Evolutionary conservation across 78 protist species (phyloP).

Genomic region (Tieghemostelium lacteum): DNA sequence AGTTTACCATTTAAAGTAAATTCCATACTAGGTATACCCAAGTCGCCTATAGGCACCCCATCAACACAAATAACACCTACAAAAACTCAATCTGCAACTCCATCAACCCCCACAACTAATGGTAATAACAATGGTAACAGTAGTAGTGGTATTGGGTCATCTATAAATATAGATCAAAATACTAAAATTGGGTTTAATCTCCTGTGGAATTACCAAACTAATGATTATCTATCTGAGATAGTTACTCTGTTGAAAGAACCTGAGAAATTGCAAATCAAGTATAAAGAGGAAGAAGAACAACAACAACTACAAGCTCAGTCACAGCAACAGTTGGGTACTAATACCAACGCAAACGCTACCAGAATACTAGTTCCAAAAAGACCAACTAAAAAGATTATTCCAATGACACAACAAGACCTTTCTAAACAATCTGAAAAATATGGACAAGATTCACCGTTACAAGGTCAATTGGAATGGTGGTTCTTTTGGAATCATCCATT

Average conservation of each 20-base stretch:
- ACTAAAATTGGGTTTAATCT: conserved; percentile 4
- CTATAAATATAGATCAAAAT: not conserved
- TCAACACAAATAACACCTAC: not conserved
- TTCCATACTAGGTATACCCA: not conserved
- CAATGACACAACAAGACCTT: not conserved
- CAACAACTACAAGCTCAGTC: not conserved
- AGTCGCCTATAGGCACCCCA: not conserved
- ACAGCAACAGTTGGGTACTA: not conserved
- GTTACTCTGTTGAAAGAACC: not conserved
- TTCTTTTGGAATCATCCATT: conserved; percentile 70
- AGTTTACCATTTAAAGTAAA: conserved; percentile 23
- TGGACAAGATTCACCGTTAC: conserved; percentile 16
- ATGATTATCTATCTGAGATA: not conserved
- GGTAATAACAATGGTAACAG: not conserved
- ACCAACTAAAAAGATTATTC: conserved; percentile 22
- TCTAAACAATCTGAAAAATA: not conserved
- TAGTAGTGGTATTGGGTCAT: not conserved
- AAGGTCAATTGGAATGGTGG: conserved; percentile 71
- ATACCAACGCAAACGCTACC: not conserved
- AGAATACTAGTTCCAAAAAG: conserved; percentile 8
- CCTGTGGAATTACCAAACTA: not conserved
- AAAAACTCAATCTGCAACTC: not conserved
- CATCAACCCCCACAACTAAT: not conserved
- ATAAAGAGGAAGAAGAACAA: not conserved
- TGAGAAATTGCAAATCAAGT: not conserved